phyloP scores from a whole-genome alignment of 148 eudicot species.

The Nyssa sinensis region DNA sequence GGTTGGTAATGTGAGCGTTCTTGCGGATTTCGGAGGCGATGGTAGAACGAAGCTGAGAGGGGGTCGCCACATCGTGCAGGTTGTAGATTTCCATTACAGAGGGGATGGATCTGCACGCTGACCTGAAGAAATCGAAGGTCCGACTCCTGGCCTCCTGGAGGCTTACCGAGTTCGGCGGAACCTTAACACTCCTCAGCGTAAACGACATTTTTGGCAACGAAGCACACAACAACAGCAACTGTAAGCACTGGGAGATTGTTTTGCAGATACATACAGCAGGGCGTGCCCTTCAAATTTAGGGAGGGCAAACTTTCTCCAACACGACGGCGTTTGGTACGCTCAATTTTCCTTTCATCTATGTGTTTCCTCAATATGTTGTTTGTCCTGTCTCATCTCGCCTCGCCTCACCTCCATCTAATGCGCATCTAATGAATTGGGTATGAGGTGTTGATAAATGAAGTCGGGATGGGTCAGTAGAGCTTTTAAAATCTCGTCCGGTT shows the following conservation, averaged over 20 bases:
- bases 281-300: too few relatives aligned
- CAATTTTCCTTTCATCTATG: too few relatives aligned
- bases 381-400: too few relatives aligned
- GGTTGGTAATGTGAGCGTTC: slow-evolving; percentile 58
- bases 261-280: too few relatives aligned
- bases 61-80: slow-evolving; percentile 59
- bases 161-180: slow-evolving; percentile 66
- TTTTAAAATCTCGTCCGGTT: too few relatives aligned
- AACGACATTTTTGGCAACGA: slow-evolving; percentile 35
- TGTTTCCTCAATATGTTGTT: too few relatives aligned
- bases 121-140: slow-evolving; percentile 69
- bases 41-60: slow-evolving; percentile 77
- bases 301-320: too few relatives aligned
- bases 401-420: too few relatives aligned
- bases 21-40: slow-evolving; percentile 78
- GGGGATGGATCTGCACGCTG: slow-evolving; percentile 81
- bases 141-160: slow-evolving; percentile 65
- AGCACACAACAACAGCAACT: background rate
- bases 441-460: too few relatives aligned
- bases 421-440: too few relatives aligned
- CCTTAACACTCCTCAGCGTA: slow-evolving; percentile 44
- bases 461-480: too few relatives aligned
- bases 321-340: too few relatives aligned
- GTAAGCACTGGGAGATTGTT: background rate
- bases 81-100: slow-evolving; percentile 79